Conservation (phyloP, 1,139 yeast genomes). For the Suhomyces coccinellae region DNA sequence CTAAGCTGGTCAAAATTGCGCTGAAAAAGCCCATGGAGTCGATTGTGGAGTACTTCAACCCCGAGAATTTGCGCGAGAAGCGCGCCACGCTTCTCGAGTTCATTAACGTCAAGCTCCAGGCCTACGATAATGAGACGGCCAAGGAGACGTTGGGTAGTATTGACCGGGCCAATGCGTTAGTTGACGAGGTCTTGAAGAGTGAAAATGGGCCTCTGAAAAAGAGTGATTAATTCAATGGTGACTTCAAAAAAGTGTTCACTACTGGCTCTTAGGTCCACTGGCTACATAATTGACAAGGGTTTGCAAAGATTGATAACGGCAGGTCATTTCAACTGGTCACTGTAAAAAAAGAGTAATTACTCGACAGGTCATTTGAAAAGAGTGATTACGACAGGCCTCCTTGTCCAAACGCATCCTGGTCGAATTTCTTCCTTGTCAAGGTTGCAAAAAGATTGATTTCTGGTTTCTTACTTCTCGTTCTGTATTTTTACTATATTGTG, state of each 20-base stretch:
- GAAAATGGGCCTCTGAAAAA: not conserved
- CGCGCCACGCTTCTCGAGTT: constrained; percentile 21
- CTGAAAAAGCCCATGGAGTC: not conserved
- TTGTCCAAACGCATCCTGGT: too few species aligned
- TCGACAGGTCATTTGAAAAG: too few species aligned
- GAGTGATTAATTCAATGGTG: too few species aligned
- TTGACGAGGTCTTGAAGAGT: constrained; percentile 17
- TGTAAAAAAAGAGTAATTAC: too few species aligned
- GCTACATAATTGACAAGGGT: too few species aligned
- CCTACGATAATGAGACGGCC: constrained; percentile 16
- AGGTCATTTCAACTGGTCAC: too few species aligned
- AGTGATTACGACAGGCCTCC: not conserved
- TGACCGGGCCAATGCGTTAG: constrained; percentile 22
- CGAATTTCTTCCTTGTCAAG: too few species aligned
- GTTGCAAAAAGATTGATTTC: not conserved
- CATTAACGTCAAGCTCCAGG: constrained; percentile 21
- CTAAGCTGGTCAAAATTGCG: constrained; percentile 1
- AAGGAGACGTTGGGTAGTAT: constrained; percentile 20
- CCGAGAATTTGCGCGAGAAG: constrained; percentile 16
- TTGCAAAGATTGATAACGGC: too few species aligned
- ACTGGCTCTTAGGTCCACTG: too few species aligned
- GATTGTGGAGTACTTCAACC: constrained; percentile 14
- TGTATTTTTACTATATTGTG: not conserved
- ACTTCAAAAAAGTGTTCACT: too few species aligned
- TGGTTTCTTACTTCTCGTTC: not conserved